Conservation (phyloP, 2,329 filamentous ascomycete species). For the Diaporthe citri region DNA sequence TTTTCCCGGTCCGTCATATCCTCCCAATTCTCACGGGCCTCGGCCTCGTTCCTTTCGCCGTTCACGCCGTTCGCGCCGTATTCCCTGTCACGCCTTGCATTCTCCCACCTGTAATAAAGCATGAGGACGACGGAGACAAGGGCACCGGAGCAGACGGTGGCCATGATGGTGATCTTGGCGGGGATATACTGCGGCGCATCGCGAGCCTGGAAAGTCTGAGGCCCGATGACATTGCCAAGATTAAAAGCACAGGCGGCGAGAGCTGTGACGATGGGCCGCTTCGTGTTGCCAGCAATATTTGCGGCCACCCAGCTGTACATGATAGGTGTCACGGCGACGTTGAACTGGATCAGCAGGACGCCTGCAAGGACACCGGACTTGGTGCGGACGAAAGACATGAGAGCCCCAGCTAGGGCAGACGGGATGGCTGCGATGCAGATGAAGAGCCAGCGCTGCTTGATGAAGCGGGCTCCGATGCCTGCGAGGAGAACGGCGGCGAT, state of each 20-base stretch:
- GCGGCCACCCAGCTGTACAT: conserved; percentile 59
- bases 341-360: conserved; percentile 60
- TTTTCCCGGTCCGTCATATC: conserved; percentile 70
- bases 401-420: conserved; percentile 56
- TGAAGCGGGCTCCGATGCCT: conserved; percentile 44
- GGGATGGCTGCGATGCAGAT: conserved; percentile 26
- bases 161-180: conserved; percentile 68
- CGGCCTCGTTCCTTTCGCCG: conserved; percentile 53
- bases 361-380: conserved; percentile 60
- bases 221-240: conserved; percentile 68
- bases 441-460: conserved; percentile 39
- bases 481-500: conserved; percentile 65
- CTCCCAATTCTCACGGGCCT: conserved; percentile 59
- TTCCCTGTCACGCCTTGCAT: conserved; percentile 53
- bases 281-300: conserved; percentile 65
- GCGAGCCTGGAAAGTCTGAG: conserved; percentile 65
- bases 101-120: conserved; percentile 64
- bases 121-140: conserved; percentile 58
- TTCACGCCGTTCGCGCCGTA: conserved; percentile 20
- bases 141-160: conserved; percentile 60
- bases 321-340: conserved; percentile 49
- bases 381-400: conserved; percentile 65
- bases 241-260: conserved; percentile 64
- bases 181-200: conserved; percentile 66
- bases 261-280: conserved; percentile 63